Percentiles rank a stretch among this genome's conserved stretches.
phyloP scores from a whole-genome alignment of 1,284 basidiomycete species.

The Puccinia hordei region DNA sequence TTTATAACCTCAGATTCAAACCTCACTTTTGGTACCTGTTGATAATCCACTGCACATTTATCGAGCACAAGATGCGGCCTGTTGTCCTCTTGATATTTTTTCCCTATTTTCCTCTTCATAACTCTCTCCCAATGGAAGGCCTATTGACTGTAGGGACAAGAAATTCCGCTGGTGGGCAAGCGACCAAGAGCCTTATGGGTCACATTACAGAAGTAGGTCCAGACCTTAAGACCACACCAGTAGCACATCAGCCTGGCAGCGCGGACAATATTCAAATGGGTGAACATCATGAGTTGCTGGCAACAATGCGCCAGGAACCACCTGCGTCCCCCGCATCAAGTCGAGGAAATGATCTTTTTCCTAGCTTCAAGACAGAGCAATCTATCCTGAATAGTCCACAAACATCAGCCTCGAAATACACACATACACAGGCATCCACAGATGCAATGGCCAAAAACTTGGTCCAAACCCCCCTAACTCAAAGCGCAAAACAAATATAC shows the following conservation, averaged over 20 bases:
- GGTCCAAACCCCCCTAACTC: neutral
- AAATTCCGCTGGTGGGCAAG: too few species aligned
- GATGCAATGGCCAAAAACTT: neutral
- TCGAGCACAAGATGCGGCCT: neutral
- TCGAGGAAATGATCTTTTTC: neutral
- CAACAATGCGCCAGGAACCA: too few species aligned
- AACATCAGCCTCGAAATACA: neutral
- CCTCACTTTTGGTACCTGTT: too few species aligned
- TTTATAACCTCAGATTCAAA: too few species aligned
- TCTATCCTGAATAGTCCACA: neutral
- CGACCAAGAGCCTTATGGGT: too few species aligned
- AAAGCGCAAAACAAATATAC: neutral
- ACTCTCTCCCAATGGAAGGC: conserved; percentile 20
- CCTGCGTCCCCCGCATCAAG: neutral
- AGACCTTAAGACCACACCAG: too few species aligned
- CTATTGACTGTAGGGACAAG: too few species aligned
- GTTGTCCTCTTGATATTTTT: neutral
- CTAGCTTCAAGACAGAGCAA: neutral
- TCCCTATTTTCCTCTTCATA: neutral
- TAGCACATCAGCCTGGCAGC: too few species aligned
- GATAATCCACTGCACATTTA: too few species aligned
- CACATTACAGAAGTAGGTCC: too few species aligned
- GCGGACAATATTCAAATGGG: too few species aligned
- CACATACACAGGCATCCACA: neutral
- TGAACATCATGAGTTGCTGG: neutral